Evolutionary conservation across 352 stramenopile species (phyloP), one percentile per base, ranked within the genome.

Genomic region (Phytophthora tentaculata): DNA sequence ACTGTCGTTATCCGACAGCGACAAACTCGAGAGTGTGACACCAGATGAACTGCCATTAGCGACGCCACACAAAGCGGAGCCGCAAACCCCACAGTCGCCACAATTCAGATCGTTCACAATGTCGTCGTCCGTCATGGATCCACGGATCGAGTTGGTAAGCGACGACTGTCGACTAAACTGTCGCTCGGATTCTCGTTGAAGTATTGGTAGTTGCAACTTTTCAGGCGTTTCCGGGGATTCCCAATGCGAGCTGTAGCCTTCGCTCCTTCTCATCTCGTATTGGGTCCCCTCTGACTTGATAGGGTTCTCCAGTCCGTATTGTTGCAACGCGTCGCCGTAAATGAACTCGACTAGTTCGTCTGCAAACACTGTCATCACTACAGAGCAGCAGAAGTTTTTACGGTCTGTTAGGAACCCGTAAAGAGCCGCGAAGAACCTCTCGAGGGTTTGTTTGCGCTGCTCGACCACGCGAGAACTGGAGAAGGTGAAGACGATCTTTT

Each of bases 261-360:
- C 41, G 9, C 47, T 73, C 19, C 13, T 61, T 10, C 23, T 61
- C 26, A 56, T 41, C 17, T 47, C 26, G 1, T 68, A 53, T 13
- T 61, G n/a, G 16, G 44, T 53, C 17, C n/a, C n/a, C n/a, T 37
- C 39, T 16, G 62, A 73, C 51, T 74, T 67, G 1, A 43, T 3
- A 0, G 66, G 64, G 50, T 80, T 77, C 4, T 73, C 67, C 3
- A 88, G 61, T 50, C 75, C 63, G 71, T 89, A 80, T 54, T 81
- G 76, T 28, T 81, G 73, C 56, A 81, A 57, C 17, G 75, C 71
- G 48, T 90, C 73, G n/a, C 80, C 83, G 61, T 89, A 87, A 24
- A 94, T 69, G 56, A 94, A 92, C 20, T 74, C 55, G 0, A 92
- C 80, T 9, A 94, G 37, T 47, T 88, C 76, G 51, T 79, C 69